These are phyloP conservation scores for Trichosporon inkin DNA, from an alignment of 1,284 basidiomycete genomes.

Conservation along the genomic window DNA sequence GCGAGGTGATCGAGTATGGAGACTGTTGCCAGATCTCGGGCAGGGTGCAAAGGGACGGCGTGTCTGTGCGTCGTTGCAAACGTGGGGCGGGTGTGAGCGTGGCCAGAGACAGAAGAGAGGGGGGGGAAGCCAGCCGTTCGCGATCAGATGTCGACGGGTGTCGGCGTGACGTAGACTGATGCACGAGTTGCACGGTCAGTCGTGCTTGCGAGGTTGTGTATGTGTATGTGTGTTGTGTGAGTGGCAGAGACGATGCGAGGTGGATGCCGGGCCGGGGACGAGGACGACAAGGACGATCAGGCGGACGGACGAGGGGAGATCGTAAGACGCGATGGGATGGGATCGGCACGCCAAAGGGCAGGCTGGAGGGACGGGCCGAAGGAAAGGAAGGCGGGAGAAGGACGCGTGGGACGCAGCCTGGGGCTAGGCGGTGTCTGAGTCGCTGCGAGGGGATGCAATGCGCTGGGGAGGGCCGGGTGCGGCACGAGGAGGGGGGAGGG, in stretches of 20 bases:
- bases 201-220: background rate
- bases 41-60: background rate
- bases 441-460: background rate
- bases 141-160: background rate
- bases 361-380: too few relatives aligned
- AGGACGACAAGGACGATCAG: background rate
- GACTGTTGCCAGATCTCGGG: background rate
- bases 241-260: background rate
- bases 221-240: background rate
- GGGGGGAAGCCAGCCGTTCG: background rate
- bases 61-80: background rate
- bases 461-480: background rate
- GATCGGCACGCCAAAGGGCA: too few relatives aligned
- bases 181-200: background rate
- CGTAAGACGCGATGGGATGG: too few relatives aligned
- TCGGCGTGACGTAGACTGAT: background rate
- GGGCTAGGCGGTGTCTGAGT: background rate
- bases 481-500: background rate
- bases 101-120: background rate
- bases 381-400: too few relatives aligned
- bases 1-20: background rate
- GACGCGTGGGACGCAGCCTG: too few relatives aligned
- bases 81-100: background rate
- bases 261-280: background rate
- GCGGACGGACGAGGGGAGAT: too few relatives aligned